Base-by-base conservation (phyloP, 768 basidiomycete species). In the Exidia glandulosa region DNA sequence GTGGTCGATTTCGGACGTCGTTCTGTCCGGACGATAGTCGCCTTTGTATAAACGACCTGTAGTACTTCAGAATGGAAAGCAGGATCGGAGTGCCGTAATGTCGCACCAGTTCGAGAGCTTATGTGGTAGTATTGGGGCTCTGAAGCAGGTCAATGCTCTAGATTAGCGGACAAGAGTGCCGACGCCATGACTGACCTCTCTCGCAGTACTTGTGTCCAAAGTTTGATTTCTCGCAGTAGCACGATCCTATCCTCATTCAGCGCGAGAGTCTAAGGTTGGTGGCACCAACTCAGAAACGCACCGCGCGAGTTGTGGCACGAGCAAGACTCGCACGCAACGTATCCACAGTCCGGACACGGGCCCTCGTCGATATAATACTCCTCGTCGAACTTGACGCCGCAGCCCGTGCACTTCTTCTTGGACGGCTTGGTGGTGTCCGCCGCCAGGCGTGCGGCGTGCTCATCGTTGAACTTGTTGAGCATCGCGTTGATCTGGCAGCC, bases 151-250 rank as follows among this genome's bases (percentile, higher is more conserved):
- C 23, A 23, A 13, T 36, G 34, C 34, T 7, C 16, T 45, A 2
- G 41, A 12, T 45, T 12, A 45, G 16, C 41, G 41, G n/a, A n/a
- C n/a, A 45, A 19, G 41, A 14, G 16, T 14, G 41, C 19, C 10
- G 12, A 37, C 36, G 12, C 12, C 36, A 37, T 19, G n/a, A 45
- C 41, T 14, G 6, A 45, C 41, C 41, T 14, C 41, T 14, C 41
- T 59, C 57, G 60, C 73, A 75, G 57, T 75, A 74, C 16, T 59
- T 58, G 32, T 65, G 59, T 9, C 73, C 72, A 48, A 75, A 73
- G 57, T 75, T 74, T 23, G 68, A 69, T 45, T 68, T 66, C 10
- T 63, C 66, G 64, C 74, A 74, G 57, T 72, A 72, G 65, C 74
- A 74, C 9, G 72, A 71, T 23, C 74, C 72, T 75, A 33, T 50